These are phyloP conservation scores for Stachybotrys echinatus DNA, from an alignment of 2,329 filamentous ascomycete species.

Conservation along the genomic window DNA sequence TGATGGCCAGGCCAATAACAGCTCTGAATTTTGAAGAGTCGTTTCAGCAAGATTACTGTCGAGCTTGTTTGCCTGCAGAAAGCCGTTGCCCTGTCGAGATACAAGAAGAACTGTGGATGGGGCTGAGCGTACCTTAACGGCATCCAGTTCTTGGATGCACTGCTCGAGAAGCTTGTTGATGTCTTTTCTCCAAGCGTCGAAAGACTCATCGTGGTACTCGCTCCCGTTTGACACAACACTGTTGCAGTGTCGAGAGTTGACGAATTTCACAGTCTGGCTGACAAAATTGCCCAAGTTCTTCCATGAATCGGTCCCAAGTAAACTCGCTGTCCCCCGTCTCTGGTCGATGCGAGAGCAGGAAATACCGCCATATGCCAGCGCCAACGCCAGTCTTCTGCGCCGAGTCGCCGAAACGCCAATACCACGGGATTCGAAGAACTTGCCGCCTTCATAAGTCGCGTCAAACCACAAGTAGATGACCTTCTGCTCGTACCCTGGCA, in stretches of 20 bases:
- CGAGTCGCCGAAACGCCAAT: constrained; percentile 80
- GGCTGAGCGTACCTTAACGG: constrained; percentile 2
- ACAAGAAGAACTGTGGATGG: constrained; percentile 1
- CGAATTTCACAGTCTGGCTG: constrained; percentile 55
- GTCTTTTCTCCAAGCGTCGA: not conserved
- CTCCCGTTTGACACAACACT: constrained; percentile 41
- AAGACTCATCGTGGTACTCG: constrained; percentile 1
- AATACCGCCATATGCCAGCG: constrained; percentile 77
- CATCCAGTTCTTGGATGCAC: constrained; percentile 6
- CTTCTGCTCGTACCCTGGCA: constrained; percentile 42
- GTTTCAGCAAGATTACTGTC: constrained; percentile 39
- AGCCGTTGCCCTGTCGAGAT: constrained; percentile 42
- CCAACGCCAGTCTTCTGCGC: constrained; percentile 75
- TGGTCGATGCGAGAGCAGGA: constrained; percentile 71
- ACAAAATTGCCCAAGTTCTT: constrained; percentile 58
- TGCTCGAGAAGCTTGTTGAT: constrained; percentile 5
- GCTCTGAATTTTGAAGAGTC: constrained; percentile 37
- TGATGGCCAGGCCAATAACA: constrained; percentile 63
- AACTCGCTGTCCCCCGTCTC: constrained; percentile 77
- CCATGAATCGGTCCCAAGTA: constrained; percentile 69
- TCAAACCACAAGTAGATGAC: constrained; percentile 86
- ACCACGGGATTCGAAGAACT: constrained; percentile 78
- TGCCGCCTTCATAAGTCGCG: constrained; percentile 72
- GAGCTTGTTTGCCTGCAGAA: constrained; percentile 38
- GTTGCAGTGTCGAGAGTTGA: constrained; percentile 51